A percentile compares a stretch with the other conserved stretches of the same genome.
Evolutionary conservation across 371 early-diverging fungal genomes (phyloP).

Genomic region (Lichtheimia hyalospora): DNA sequence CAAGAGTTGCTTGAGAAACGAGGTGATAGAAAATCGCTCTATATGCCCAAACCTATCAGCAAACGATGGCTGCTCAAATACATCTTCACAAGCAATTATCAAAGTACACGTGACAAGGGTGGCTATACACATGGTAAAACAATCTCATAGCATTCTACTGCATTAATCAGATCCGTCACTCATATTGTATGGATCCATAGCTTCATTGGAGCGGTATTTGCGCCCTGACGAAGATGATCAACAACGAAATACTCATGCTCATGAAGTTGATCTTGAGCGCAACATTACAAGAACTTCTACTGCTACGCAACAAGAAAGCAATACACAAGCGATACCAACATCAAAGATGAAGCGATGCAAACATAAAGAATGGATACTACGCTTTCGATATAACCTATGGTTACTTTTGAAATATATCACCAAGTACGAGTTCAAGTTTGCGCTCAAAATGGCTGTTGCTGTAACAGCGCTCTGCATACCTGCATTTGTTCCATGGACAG

Average conservation of each 20-base stretch:
- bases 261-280: too few species aligned
- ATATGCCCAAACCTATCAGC: conserved; percentile 48
- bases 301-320: background rate
- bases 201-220: too few species aligned
- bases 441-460: conserved; percentile 58
- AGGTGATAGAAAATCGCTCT: conserved; percentile 41
- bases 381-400: conserved; percentile 47
- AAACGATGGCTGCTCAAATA: conserved; percentile 53
- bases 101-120: conserved; percentile 43
- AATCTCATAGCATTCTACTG: background rate
- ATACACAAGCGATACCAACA: too few species aligned
- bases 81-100: conserved; percentile 42
- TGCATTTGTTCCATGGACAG: conserved; percentile 48
- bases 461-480: conserved; percentile 45
- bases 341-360: background rate
- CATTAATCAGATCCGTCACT: too few species aligned
- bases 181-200: too few species aligned
- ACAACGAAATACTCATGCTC: too few species aligned
- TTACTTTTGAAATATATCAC: conserved; percentile 34
- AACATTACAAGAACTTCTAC: background rate
- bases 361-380: conserved; percentile 1
- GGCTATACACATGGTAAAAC: conserved; percentile 36
- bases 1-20: conserved; percentile 25
- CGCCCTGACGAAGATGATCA: too few species aligned
- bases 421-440: conserved; percentile 57